Conservation (phyloP, 1,139 yeast species). For the Sugiyamaella pinicola region DNA sequence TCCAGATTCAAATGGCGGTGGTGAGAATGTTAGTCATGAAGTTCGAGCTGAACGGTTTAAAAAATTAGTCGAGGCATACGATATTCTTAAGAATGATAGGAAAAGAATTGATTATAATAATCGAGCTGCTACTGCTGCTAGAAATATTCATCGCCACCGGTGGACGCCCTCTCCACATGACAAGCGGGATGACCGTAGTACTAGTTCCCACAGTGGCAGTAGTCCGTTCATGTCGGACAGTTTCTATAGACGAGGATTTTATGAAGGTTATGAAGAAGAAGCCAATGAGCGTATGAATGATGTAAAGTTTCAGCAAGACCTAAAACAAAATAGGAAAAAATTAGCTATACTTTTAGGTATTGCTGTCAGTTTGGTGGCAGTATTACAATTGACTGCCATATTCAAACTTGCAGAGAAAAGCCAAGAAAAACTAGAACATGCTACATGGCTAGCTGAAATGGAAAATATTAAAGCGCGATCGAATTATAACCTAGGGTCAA, state of each 20-base stretch:
- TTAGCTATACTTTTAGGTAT: constrained; percentile 34
- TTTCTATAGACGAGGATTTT: constrained; percentile 22
- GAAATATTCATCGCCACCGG: no score
- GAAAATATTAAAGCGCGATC: constrained; percentile 33
- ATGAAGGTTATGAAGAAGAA: constrained; percentile 29
- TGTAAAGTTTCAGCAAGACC: constrained; percentile 36
- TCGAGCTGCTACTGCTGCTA: constrained; percentile 7
- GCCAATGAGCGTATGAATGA: constrained; percentile 29
- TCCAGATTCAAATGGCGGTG: constrained; percentile 57
- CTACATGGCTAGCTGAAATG: constrained; percentile 30
- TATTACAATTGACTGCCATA: constrained; percentile 36
- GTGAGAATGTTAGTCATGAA: constrained; percentile 22
- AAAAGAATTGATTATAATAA: constrained; percentile 49
- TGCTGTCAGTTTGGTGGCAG: constrained; percentile 34
- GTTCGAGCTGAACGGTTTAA: constrained; percentile 58
- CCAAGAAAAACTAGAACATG: constrained; percentile 27
- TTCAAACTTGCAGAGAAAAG: constrained; percentile 32
- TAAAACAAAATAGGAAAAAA: constrained; percentile 36
- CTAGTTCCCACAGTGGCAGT: constrained; percentile 5
- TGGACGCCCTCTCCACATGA: no score
- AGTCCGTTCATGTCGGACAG: constrained; percentile 11
- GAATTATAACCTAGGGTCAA: constrained; percentile 36
- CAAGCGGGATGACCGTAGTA: not conserved
- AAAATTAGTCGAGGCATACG: constrained; percentile 71
- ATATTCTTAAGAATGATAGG: constrained; percentile 61